Percentiles rank a stretch among this genome's conserved stretches.
Evolutionary conservation across 345 rosid species (phyloP).

Genomic region (Clarkia xantiana): DNA sequence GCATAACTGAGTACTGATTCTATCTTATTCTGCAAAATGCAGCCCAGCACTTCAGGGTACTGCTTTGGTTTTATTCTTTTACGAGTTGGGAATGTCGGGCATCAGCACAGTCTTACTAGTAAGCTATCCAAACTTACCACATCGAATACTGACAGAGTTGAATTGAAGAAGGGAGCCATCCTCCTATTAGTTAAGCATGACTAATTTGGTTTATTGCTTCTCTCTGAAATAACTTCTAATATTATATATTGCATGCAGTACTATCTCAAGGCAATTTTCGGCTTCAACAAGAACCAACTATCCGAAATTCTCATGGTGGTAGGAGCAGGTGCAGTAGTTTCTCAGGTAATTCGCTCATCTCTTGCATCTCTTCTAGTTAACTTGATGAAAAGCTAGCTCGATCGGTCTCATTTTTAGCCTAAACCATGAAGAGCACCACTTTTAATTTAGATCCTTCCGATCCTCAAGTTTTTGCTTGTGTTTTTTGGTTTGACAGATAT

Average conservation of each 20-base stretch:
- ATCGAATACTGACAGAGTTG: too few relatives aligned
- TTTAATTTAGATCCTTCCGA: background rate
- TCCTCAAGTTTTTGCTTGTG: background rate
- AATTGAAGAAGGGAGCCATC: too few relatives aligned
- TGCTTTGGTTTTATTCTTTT: slow-evolving; percentile 33
- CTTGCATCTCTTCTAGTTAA: too few relatives aligned
- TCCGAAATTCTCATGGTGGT: slow-evolving; percentile 39
- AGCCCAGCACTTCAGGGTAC: slow-evolving; percentile 34
- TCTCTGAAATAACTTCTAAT: too few relatives aligned
- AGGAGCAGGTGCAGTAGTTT: slow-evolving; percentile 30
- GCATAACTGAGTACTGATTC: background rate
- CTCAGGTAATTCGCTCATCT: too few relatives aligned
- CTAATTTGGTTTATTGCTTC: too few relatives aligned
- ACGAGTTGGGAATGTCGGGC: slow-evolving; percentile 44
- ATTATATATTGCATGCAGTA: slow-evolving; percentile 11
- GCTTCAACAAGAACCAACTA: slow-evolving; percentile 33
- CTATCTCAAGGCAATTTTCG: slow-evolving; percentile 27
- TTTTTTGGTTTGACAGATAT: slow-evolving; percentile 14
- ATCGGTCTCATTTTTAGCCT: too few relatives aligned
- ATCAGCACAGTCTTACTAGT: slow-evolving; percentile 33
- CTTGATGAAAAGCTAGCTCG: too few relatives aligned
- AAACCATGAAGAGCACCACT: too few relatives aligned
- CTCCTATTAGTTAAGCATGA: too few relatives aligned
- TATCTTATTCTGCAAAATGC: slow-evolving; percentile 7
- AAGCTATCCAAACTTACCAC: too few relatives aligned